These are phyloP conservation scores for Beta lomatogona DNA, from an alignment of 179 eudicot genomes.

Conservation along the genomic window DNA sequence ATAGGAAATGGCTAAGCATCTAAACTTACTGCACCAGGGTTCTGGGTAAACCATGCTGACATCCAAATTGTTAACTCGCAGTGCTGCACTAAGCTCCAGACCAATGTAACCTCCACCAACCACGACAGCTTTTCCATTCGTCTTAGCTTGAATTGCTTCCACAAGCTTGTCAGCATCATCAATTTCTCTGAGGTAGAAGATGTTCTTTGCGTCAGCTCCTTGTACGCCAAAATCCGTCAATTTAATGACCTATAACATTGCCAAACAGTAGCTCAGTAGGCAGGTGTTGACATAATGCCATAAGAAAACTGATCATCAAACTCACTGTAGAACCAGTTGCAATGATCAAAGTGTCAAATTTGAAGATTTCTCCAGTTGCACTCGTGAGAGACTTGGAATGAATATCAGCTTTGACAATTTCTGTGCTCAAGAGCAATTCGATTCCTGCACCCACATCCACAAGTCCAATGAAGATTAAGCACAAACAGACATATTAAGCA, in stretches of 20 bases:
- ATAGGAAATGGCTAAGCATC: neutral
- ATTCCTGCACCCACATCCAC: conserved; percentile 57
- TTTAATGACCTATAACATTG: conserved; percentile 62
- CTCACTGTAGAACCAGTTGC: conserved; percentile 95
- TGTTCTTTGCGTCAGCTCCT: conserved; percentile 98
- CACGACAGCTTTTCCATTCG: conserved; percentile 78
- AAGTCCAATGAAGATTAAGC: neutral
- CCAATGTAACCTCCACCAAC: conserved; percentile 99
- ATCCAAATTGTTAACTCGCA: conserved; percentile 74
- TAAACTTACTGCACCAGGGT: conserved; percentile 99
- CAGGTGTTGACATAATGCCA: neutral
- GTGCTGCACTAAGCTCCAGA: conserved; percentile 92
- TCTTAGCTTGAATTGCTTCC: conserved; percentile 81
- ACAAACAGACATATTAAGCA: neutral
- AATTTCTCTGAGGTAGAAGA: conserved; percentile 88
- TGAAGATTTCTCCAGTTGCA: conserved; percentile 75
- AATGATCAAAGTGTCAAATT: conserved; percentile 60
- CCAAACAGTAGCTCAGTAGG: neutral
- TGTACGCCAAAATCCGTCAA: conserved; percentile 85
- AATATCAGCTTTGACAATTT: conserved; percentile 86
- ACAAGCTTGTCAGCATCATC: conserved; percentile 91
- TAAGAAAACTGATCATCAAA: neutral
- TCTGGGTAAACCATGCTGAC: conserved; percentile 98
- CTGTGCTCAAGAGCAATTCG: conserved; percentile 71
- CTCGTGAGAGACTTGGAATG: conserved; percentile 79